Percentiles rank a stretch among this genome's conserved stretches.
Evolutionary conservation across 1,284 basidiomycete species (phyloP).

Genomic region (Rhodotorula sp.): DNA sequence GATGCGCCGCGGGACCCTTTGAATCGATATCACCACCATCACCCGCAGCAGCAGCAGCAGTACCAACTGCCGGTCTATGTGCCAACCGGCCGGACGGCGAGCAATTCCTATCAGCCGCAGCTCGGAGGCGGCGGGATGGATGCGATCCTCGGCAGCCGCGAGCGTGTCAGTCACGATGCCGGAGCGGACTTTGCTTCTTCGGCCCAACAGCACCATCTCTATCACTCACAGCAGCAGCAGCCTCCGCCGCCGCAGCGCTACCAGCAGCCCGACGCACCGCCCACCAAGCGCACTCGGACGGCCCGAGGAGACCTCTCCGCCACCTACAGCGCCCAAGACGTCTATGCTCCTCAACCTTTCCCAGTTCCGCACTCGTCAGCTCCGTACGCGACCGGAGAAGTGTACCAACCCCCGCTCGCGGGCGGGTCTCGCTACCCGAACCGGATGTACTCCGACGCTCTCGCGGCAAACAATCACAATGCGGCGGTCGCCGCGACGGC

Average conservation of each 20-base stretch:
- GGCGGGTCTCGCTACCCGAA: background rate
- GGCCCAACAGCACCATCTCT: too few species aligned
- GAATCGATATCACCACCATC: background rate
- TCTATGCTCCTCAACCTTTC: conserved; percentile 12
- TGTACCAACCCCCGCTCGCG: conserved; percentile 13
- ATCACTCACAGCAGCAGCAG: background rate
- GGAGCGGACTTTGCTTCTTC: too few species aligned
- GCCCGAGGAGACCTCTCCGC: background rate
- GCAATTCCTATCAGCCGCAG: background rate
- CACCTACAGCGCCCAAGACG: conserved; percentile 6
- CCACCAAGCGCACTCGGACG: too few species aligned
- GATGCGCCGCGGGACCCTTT: too few species aligned
- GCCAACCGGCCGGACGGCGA: background rate
- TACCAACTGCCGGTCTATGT: background rate
- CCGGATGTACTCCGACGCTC: background rate
- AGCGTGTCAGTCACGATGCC: background rate
- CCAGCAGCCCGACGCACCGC: too few species aligned
- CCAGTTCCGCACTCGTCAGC: background rate
- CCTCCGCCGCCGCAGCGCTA: background rate
- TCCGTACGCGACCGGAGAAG: conserved; percentile 29
- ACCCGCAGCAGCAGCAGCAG: background rate
- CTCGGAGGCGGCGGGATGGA: conserved; percentile 11
- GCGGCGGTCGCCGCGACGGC: too few species aligned
- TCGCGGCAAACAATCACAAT: background rate
- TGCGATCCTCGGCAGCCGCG: conserved; percentile 1